Conservation (phyloP, 805 yeast genomes). For the Wickerhamomyces bisporus region DNA sequence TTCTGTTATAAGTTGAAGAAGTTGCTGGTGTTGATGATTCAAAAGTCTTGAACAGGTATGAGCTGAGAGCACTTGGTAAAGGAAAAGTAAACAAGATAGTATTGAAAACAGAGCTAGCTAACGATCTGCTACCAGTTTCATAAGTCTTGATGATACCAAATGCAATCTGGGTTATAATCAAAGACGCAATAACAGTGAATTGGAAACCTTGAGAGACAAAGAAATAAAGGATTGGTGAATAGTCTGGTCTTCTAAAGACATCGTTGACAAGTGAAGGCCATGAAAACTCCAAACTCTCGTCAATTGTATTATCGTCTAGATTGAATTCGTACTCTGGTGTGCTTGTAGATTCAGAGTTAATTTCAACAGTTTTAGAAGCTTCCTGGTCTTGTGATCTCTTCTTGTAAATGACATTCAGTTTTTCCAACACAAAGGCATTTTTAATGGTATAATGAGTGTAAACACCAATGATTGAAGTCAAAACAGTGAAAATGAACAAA, state of each 20-base stretch:
- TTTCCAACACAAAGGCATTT: constrained; percentile 15
- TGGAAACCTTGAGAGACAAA: constrained; percentile 20
- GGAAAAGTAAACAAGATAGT: constrained; percentile 15
- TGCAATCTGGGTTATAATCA: constrained; percentile 5
- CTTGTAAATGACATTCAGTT: constrained; percentile 9
- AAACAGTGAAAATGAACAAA: constrained; percentile 12
- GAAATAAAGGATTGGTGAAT: constrained; percentile 7
- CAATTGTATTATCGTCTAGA: not conserved
- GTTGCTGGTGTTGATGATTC: constrained; percentile 5
- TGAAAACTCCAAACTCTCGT: constrained; percentile 15
- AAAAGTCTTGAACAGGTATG: constrained; percentile 17
- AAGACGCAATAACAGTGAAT: constrained; percentile 6
- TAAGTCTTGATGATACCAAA: constrained; percentile 13
- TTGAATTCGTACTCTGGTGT: too few relatives aligned
- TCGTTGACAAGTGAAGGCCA: constrained; percentile 23
- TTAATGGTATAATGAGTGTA: constrained; percentile 14
- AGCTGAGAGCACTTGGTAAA: constrained; percentile 12
- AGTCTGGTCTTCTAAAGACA: constrained; percentile 19
- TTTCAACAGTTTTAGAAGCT: too few relatives aligned
- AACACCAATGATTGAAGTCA: constrained; percentile 13
- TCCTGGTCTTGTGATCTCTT: too few relatives aligned
- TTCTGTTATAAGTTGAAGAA: constrained; percentile 2
- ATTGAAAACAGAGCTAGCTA: constrained; percentile 3
- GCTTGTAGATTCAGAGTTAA: not conserved
- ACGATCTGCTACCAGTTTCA: constrained; percentile 8